Evolutionary conservation across 176 grass and related monocot genomes (phyloP).

Genomic region (Phoenix roebelenii): DNA sequence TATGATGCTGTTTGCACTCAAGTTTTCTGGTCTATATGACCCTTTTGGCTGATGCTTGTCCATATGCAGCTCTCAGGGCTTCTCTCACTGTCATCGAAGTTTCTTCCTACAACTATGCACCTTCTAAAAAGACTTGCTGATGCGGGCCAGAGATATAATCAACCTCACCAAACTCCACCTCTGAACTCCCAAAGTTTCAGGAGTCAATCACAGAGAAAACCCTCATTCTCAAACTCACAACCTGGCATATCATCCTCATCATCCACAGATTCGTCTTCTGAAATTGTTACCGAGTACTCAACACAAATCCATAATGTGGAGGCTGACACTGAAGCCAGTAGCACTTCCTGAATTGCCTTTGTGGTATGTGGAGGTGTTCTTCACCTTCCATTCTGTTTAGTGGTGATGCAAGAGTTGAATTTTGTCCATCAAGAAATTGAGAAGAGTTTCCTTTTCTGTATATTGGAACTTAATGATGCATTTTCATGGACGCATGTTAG

Average conservation of each 20-base stretch:
- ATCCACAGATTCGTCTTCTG: constrained; percentile 7
- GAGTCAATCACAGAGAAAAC: constrained; percentile 6
- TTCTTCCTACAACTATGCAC: constrained; percentile 16
- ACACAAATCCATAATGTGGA: not conserved
- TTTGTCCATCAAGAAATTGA: too few relatives aligned
- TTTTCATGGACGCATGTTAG: too few relatives aligned
- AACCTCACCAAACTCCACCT: not conserved
- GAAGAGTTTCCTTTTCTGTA: too few relatives aligned
- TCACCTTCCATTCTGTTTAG: too few relatives aligned
- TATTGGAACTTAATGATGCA: too few relatives aligned
- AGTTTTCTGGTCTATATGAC: too few relatives aligned
- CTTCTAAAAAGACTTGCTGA: constrained; percentile 10
- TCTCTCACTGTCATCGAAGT: constrained; percentile 12
- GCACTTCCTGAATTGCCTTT: not conserved
- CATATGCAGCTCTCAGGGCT: constrained; percentile 10
- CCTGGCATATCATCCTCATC: constrained; percentile 14
- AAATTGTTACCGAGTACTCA: not conserved
- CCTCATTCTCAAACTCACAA: not conserved
- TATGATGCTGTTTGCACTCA: too few relatives aligned
- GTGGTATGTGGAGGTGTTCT: too few relatives aligned
- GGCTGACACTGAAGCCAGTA: not conserved
- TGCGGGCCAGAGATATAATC: not conserved
- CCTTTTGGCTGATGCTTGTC: not conserved
- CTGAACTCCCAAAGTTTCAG: not conserved
- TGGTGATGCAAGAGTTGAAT: too few relatives aligned